A percentile compares a stretch with the other conserved stretches of the same genome.
phyloP scores from a whole-genome alignment of 2,329 filamentous ascomycete species.

The Mycogone perniciosa region DNA sequence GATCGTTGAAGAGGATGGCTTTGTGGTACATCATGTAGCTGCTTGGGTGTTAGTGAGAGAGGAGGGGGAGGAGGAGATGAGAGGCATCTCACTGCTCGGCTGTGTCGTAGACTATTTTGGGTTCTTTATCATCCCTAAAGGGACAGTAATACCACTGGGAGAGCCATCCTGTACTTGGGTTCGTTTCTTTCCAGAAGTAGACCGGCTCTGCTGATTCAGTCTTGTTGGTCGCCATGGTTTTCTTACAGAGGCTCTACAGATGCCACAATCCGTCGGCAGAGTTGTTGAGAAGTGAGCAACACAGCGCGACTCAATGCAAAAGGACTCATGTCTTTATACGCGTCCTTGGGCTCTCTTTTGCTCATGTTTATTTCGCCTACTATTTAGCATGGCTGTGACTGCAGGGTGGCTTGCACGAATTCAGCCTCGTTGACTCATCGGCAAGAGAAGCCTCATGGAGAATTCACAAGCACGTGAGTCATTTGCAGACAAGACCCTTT shows the following conservation, averaged over 20 bases:
- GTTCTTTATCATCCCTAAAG: conserved; percentile 37
- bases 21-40: conserved; percentile 53
- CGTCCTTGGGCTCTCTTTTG: background rate
- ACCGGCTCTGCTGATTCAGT: conserved; percentile 15
- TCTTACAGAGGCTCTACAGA: background rate
- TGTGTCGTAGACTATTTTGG: conserved; percentile 37
- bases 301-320: background rate
- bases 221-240: background rate
- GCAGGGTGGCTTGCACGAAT: background rate
- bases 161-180: conserved; percentile 47
- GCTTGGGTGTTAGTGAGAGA: background rate
- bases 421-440: background rate
- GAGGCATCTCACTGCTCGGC: conserved; percentile 41
- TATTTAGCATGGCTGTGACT: background rate
- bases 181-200: conserved; percentile 45
- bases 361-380: background rate
- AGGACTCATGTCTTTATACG: background rate
- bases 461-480: no score
- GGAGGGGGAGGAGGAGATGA: background rate
- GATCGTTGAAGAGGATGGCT: conserved; percentile 43
- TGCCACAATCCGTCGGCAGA: background rate
- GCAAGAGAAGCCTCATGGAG: background rate
- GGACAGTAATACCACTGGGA: conserved; percentile 54
- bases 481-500: no score
- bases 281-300: background rate